A percentile compares a stretch with the other conserved stretches of the same genome.
Conservation (phyloP, 1,284 basidiomycete species). For the Anthracocystis panici-leucophaei region DNA sequence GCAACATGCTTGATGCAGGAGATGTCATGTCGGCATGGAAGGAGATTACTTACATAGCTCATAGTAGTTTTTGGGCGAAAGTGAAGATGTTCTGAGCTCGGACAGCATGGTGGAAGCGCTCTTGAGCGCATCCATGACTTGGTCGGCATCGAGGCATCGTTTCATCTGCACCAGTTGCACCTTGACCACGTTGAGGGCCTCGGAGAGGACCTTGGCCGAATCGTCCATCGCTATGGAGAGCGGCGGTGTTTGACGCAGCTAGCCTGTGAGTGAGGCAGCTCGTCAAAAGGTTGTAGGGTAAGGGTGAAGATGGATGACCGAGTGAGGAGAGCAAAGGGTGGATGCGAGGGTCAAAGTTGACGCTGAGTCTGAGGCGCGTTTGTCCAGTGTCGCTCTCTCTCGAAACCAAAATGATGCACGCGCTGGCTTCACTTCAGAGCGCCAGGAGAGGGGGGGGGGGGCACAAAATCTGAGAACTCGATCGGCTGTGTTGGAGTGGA, state of each 20-base stretch:
- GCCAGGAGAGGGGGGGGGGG: no score
- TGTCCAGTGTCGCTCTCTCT: no score
- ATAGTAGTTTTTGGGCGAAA: constrained; percentile 69
- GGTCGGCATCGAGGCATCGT: constrained; percentile 65
- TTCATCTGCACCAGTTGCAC: constrained; percentile 68
- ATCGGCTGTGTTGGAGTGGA: no score
- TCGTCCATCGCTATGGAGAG: constrained; percentile 62
- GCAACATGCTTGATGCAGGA: not conserved
- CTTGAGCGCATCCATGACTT: constrained; percentile 69
- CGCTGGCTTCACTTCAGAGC: no score
- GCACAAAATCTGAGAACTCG: no score
- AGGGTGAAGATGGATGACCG: not conserved
- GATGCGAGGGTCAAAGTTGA: not conserved
- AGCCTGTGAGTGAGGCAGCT: constrained; percentile 19
- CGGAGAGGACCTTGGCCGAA: constrained; percentile 63
- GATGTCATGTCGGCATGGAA: not conserved
- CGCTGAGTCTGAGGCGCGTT: not conserved
- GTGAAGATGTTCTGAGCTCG: constrained; percentile 65
- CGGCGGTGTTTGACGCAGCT: constrained; percentile 19
- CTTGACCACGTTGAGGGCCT: constrained; percentile 68
- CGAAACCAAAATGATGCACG: no score
- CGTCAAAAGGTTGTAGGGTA: constrained; percentile 3
- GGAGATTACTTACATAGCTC: constrained; percentile 58
- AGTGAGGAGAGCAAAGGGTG: not conserved
- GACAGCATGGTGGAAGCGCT: constrained; percentile 67